Conservation (phyloP, 768 basidiomycete genomes). For the Podaxis sp. region DNA sequence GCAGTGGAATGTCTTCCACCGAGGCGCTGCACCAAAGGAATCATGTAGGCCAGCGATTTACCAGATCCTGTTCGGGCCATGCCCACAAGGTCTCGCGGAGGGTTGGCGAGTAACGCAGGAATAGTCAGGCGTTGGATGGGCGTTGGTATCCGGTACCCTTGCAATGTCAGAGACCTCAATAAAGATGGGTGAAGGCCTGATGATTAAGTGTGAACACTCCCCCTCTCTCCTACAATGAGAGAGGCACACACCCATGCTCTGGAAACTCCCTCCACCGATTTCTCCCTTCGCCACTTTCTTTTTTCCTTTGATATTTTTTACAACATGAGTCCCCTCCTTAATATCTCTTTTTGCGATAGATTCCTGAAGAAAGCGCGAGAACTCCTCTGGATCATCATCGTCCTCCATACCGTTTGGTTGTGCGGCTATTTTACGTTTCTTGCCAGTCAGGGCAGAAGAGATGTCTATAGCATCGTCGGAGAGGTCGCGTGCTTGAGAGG, state of each 20-base stretch:
- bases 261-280: conserved; percentile 91
- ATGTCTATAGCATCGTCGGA: conserved; percentile 48
- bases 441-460: conserved; percentile 53
- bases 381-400: conserved; percentile 54
- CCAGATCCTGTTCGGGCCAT: conserved; percentile 99
- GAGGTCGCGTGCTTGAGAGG: background rate
- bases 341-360: conserved; percentile 71
- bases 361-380: conserved; percentile 60
- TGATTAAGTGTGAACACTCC: background rate
- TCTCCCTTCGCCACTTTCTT: conserved; percentile 67
- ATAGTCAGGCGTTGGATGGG: conserved; percentile 93
- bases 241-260: conserved; percentile 81
- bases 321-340: conserved; percentile 67
- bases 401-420: conserved; percentile 20
- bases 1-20: conserved; percentile 73
- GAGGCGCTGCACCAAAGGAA: conserved; percentile 86
- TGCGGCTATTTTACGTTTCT: conserved; percentile 27
- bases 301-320: conserved; percentile 78
- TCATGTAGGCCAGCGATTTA: conserved; percentile 93
- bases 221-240: background rate
- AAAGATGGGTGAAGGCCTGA: conserved; percentile 80
- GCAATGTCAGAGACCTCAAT: conserved; percentile 80
- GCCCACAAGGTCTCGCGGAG: conserved; percentile 90
- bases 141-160: conserved; percentile 92
- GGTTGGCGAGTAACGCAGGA: conserved; percentile 75